These are phyloP conservation scores for Pseudovirgaria hyperparasitica DNA, from an alignment of 2,329 filamentous ascomycete species.

Conservation along the genomic window DNA sequence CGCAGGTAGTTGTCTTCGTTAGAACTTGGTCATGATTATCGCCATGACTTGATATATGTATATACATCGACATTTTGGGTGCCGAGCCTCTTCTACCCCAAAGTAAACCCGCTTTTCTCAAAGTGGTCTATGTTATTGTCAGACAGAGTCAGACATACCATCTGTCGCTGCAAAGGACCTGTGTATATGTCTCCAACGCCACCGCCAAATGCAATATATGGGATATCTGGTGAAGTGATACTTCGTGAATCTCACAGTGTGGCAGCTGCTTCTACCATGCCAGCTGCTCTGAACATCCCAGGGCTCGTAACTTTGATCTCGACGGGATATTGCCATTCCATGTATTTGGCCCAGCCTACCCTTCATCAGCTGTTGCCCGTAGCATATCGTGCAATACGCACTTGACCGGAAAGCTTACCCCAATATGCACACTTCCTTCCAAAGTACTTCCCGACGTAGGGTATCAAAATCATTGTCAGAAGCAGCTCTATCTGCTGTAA, in stretches of 20 bases:
- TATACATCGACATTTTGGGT: no score
- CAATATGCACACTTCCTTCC: conserved; percentile 92
- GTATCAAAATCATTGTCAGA: conserved; percentile 86
- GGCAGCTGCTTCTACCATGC: conserved; percentile 34
- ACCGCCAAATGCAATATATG: no score
- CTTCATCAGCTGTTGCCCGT: conserved; percentile 8
- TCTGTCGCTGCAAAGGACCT: no score
- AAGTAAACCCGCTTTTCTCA: no score
- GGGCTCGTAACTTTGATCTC: conserved; percentile 48
- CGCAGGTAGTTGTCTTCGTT: no score
- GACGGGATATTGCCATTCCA: conserved; percentile 86
- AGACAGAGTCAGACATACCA: no score
- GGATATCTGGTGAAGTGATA: no score
- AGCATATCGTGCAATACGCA: conserved; percentile 2
- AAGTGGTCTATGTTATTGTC: no score
- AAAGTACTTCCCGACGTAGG: conserved; percentile 88
- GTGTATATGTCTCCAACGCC: no score
- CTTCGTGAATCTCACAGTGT: conserved; percentile 18
- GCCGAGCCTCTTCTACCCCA: no score
- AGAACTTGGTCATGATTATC: no score
- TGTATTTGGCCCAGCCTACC: conserved; percentile 79
- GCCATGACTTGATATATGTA: no score
- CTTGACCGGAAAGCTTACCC: conserved; percentile 49
- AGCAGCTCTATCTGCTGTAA: conserved; percentile 88
- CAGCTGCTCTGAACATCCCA: conserved; percentile 31